Evolutionary conservation across 768 basidiomycete species (phyloP), one percentile per base, ranked within the genome.

Genomic region (Phanerochaete carnosa): DNA sequence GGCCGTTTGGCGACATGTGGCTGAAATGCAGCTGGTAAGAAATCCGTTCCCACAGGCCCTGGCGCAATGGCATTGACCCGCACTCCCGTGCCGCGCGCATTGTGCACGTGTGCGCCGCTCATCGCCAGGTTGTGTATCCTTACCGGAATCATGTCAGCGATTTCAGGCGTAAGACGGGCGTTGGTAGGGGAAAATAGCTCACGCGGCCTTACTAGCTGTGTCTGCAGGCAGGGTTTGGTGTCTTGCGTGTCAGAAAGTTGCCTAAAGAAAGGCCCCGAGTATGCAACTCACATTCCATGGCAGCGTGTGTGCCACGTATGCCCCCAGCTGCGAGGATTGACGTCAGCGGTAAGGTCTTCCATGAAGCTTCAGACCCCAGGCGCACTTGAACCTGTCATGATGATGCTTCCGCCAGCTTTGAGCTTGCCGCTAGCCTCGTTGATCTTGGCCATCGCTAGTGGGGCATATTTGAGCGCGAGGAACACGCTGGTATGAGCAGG

Each of bases 191-290:
- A 43, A 19, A 15, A 29, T 9, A 12, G 77, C 88, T 74, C 69
- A 94, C 93, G 92, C 92, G 35, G 94, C 91, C 78, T 96, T 96
- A 65, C 90, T 91, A 54, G 94, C 94, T 65, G 91, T 94, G 67
- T 96, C 94, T 89, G 72, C 58, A 55, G 66, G 66, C 58, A 52
- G 43, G 3, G 47, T 54, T n/a, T 6, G 23, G 23, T 9, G 46
- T 8, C 46, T 12, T 23, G 15, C 61, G 26, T 15, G 37, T 37
- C n/a, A 28, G n/a, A 26, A n/a, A 6, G 49, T 28, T 9, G 45
- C 45, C 8, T 13, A 1, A 3, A 0, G 13, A 28, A 23, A 13
- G n/a, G 52, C 37, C 16, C 22, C 23, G 6, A 47, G 4, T 15
- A 25, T 7, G 8, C 7, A 35, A 64, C 89, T 76, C 67, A 93